Base-by-base conservation (phyloP, 192 early-diverging fungal species). In the Physocladia obscura region DNA sequence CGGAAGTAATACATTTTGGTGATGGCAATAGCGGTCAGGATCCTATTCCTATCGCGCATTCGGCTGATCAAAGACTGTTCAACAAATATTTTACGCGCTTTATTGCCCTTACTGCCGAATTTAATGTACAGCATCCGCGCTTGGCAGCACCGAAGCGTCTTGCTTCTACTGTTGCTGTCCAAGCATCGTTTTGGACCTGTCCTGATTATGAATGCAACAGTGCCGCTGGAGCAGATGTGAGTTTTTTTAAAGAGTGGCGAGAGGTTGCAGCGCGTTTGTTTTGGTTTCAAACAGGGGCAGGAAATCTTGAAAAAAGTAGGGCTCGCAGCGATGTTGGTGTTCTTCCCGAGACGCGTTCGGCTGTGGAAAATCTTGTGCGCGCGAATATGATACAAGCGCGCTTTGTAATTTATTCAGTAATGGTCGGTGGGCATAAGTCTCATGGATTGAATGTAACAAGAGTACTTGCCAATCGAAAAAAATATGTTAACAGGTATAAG, bases 41-140 rank as follows among this genome's bases (percentile, higher is more conserved):
- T n/a, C n/a, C n/a, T n/a, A n/a, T n/a, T n/a, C n/a, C n/a, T n/a
- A n/a, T n/a, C n/a, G n/a, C n/a, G n/a, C n/a, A n/a, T n/a, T n/a
- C n/a, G n/a, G n/a, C n/a, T n/a, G n/a, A n/a, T n/a, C n/a, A n/a
- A n/a, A n/a, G n/a, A n/a, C n/a, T n/a, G n/a, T n/a, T n/a, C n/a
- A n/a, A n/a, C n/a, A n/a, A n/a, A n/a, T n/a, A n/a, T n/a, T n/a
- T n/a, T n/a, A n/a, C n/a, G n/a, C n/a, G n/a, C n/a, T n/a, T n/a
- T n/a, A n/a, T n/a, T 62, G 19, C 59, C 59, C 29, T 37, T n/a
- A n/a, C n/a, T n/a, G n/a, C 39, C 19, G 5, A 15, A 5, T 62
- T 40, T 39, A 62, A 62, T 39, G 15, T 27, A 4, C 59, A 62
- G 39, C 59, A 62, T 62, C 59, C 59, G 4, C 15, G n/a, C n/a